Conservation (phyloP, 2,329 filamentous ascomycete species). For the Beauveria asiatica region DNA sequence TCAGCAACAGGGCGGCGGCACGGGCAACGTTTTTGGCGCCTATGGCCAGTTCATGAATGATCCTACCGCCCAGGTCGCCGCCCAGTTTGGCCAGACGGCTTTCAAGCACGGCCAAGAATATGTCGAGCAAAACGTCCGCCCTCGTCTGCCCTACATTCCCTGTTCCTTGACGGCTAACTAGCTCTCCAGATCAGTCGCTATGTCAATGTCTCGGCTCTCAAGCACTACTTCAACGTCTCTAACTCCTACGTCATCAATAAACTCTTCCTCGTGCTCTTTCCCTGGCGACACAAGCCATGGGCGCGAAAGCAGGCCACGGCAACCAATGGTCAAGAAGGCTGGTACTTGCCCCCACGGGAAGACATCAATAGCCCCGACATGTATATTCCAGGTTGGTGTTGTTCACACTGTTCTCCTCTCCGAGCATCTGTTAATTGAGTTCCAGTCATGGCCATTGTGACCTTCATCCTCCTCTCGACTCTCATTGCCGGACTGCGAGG, state of each 20-base stretch:
- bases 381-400: conserved; percentile 69
- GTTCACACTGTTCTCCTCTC: neutral
- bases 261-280: conserved; percentile 86
- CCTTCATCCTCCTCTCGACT: conserved; percentile 90
- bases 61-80: conserved; percentile 86
- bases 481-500: conserved; percentile 83
- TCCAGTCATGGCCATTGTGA: conserved; percentile 85
- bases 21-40: conserved; percentile 53
- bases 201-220: conserved; percentile 85
- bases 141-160: neutral
- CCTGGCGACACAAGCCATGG: conserved; percentile 97
- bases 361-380: conserved; percentile 98
- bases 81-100: conserved; percentile 87
- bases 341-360: conserved; percentile 85
- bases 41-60: conserved; percentile 96
- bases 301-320: conserved; percentile 76
- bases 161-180: neutral
- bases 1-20: conserved; percentile 51
- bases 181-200: conserved; percentile 47
- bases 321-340: conserved; percentile 59
- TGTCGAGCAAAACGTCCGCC: conserved; percentile 82
- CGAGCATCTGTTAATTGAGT: neutral
- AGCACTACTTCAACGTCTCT: conserved; percentile 99
- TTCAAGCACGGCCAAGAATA: conserved; percentile 90
- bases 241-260: conserved; percentile 96